Evolutionary conservation across 306 rosid genomes (phyloP), one percentile per base, ranked within the genome.

Genomic region (Begonia fuchsioides): DNA sequence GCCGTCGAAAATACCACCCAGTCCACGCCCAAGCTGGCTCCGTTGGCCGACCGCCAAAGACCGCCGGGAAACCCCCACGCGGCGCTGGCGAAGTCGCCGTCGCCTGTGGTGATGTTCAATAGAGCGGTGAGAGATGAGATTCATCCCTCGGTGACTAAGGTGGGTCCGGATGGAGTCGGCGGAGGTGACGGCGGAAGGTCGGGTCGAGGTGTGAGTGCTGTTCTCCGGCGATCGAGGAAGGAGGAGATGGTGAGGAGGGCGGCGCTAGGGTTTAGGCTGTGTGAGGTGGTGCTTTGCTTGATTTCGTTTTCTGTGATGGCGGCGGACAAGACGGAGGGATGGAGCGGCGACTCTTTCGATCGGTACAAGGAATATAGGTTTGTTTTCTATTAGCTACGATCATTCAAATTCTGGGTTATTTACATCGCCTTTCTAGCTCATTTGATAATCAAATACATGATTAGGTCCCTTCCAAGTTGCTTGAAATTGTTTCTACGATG

Each of bases 301-400:
- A 68, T 92, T 73, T 92, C 98, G n/a, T 92, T 92, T 68, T 73
- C 98, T 14, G 88, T 92, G 39, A 86, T 92, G 98, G 98, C 98
- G 16, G 90, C 96, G 1, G 96, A 92, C 68, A 85, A 74, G 47
- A 92, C 98, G 46, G 87, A 76, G 65, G 98, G 98, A 14, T 92
- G 98, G 98, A 86, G 93, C 32, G 98, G 98, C 39, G 98, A 92
- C 56, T 92, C 98, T 51, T 92, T 79, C 46, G 93, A 92, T 56
- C 94, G 98, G 59, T 92, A 92, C 75, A 92, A 75, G 68, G 98
- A 92, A 53, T 92, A 85, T 70, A 92, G 98, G 98, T 92, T 26
- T 46, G 38, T 52, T 53, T 54, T 16, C 47, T 41, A 20, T 20
- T 26, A 26, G 12, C 44, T 19, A 19, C n/a, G n/a, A n/a, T n/a